These are phyloP conservation scores for Kodamaea fukazawae DNA, from an alignment of 805 yeast species.

Conservation along the genomic window DNA sequence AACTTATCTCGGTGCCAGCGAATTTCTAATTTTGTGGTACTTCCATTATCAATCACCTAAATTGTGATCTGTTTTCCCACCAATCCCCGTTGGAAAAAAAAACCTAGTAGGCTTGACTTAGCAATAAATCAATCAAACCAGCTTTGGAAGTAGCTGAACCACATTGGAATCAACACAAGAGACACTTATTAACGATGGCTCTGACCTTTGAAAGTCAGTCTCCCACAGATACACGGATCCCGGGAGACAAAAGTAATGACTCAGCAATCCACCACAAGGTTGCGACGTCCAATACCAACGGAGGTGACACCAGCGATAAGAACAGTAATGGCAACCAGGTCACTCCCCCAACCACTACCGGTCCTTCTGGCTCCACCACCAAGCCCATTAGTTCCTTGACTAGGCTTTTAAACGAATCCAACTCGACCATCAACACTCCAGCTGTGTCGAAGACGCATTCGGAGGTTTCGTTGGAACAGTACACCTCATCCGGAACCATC, in stretches of 20 bases:
- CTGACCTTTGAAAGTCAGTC: neutral
- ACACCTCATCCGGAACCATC: conserved; percentile 12
- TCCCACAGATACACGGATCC: neutral
- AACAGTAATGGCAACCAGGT: conserved; percentile 7
- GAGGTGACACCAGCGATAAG: too few relatives aligned
- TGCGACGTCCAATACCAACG: too few relatives aligned
- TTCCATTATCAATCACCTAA: conserved; percentile 4
- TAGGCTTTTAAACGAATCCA: conserved; percentile 35
- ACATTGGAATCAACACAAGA: too few relatives aligned
- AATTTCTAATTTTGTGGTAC: neutral
- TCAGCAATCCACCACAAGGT: too few relatives aligned
- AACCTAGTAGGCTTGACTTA: neutral
- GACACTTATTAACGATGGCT: too few relatives aligned
- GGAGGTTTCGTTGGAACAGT: conserved; percentile 9
- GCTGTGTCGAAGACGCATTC: conserved; percentile 14
- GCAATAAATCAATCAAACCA: too few relatives aligned
- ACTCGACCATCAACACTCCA: conserved; percentile 17
- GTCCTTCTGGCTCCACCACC: neutral
- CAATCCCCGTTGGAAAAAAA: conserved; percentile 6
- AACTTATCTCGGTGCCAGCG: too few relatives aligned
- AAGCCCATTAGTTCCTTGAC: conserved; percentile 38
- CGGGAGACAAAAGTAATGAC: neutral
- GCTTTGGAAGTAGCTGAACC: too few relatives aligned
- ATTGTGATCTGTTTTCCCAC: conserved; percentile 7
- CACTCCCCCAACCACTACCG: neutral